Evolutionary conservation across 257 asterid genomes (phyloP).

Genomic region (Fraxinus americana): DNA sequence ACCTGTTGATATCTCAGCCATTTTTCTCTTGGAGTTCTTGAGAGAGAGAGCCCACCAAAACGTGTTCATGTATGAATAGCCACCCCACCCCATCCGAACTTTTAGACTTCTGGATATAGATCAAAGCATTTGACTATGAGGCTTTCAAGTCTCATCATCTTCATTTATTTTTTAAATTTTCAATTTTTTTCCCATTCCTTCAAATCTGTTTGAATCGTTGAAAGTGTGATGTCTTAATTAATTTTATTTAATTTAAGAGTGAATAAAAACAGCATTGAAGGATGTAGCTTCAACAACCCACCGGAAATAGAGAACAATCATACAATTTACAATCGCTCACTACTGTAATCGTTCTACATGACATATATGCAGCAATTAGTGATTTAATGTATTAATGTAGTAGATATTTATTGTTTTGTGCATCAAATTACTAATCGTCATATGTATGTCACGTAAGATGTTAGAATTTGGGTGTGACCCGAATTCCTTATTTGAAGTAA

Average conservation of each 20-base stretch:
- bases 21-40: slow-evolving; percentile 2
- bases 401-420: too few species aligned
- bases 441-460: too few species aligned
- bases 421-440: too few species aligned
- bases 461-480: too few species aligned
- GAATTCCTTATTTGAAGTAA: too few species aligned
- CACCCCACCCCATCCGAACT: not conserved
- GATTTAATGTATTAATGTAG: too few species aligned
- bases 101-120: slow-evolving; percentile 24
- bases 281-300: slow-evolving; percentile 48
- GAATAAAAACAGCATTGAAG: slow-evolving; percentile 41
- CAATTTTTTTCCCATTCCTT: not conserved
- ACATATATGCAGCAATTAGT: too few species aligned
- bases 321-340: too few species aligned
- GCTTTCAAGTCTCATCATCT: not conserved
- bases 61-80: not conserved
- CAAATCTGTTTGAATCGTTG: slow-evolving; percentile 24
- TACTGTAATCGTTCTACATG: too few species aligned
- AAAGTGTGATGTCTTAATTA: slow-evolving; percentile 35
- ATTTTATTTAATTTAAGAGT: not conserved
- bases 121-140: slow-evolving; percentile 37
- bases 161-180: not conserved
- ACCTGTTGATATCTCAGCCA: slow-evolving; percentile 53
- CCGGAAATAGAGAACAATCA: slow-evolving; percentile 35
- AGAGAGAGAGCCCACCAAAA: not conserved